Base-by-base conservation (phyloP, 1,284 basidiomycete genomes). In the Ganoderma lingzhi region DNA sequence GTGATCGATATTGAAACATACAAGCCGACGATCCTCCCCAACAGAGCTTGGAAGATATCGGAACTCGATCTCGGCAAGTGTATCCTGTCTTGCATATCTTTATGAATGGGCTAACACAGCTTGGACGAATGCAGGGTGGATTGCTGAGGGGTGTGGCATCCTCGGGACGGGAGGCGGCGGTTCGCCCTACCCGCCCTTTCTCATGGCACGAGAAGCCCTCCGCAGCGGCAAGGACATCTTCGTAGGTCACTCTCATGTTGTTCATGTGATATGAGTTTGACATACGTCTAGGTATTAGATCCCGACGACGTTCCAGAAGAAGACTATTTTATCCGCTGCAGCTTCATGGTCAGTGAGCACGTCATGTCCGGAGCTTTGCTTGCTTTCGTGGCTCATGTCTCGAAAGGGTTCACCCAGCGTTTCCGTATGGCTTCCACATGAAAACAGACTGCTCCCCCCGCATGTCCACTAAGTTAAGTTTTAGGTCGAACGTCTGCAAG, bases 81-180 rank as follows among this genome's bases (percentile, higher is more conserved):
- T 15, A 62, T 65, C 14, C 62, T n/a, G 41, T 17, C 12, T 6
- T 64, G 9, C 15, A 37, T 23, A 30, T 55, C 0, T 59, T 39
- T 15, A 44, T 10, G 35, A 17, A 15, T 28, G 45, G 14, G 12
- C 10, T 28, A 32, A 35, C 35, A 35, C 6, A 32, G 2, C 32
- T 45, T 32, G 10, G 39, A 5, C 42, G 51, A n/a, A 41, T 30
- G 9, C 79, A 75, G 85, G 85, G 70, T 88, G 85, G 85, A 85
- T 88, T 63, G 83, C 85, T 1, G 82, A 84, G 42, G 86, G 87
- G 8, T 88, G 86, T 71, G 87, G 85, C 63, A 81, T 88, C 41
- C 77, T 88, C 6, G 87, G 87, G 1, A 85, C 84, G 17, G 87
- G 87, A 2, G 87, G 87, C 12, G 87, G 87, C 4, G 87, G 87